Evolutionary conservation across 2,329 filamentous ascomycete species (phyloP), one percentile per base, ranked within the genome.

Genomic region (Fusarium nygamai): DNA sequence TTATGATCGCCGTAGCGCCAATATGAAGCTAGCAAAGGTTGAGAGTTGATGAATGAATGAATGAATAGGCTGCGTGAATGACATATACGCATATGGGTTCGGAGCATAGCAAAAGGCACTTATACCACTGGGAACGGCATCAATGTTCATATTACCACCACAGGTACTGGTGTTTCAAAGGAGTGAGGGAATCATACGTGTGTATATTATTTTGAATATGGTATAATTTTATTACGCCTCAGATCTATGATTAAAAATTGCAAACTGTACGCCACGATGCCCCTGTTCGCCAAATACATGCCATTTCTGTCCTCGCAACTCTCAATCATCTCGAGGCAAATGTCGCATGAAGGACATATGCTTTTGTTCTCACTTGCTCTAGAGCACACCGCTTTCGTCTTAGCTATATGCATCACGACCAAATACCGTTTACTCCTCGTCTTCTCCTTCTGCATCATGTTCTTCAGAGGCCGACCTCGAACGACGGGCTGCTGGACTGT

Each of bases 381-480:
- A 8, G 29, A 56, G 38, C 65, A 47, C 41, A 36, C 78, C 71
- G 19, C 78, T 75, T 24, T 86, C 84, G 34, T 85, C 85, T n/a
- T 87, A 85, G 9, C 82, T 85, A 50, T 87, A 85, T 9, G 81
- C 85, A 59, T 86, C 84, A 31, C 78, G 75, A 13, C 44, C 34
- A 38, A 31, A 31, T 20, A 47, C 24, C 61, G 43, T 41, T 33
- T 81, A 79, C 22, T 81, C 78, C 17, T 87, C 85, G 38, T 86
- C 86, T 24, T 88, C 86, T 6, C 83, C 86, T 56, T 88, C 86
- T 8, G 82, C 85, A 61, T 87, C 85, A 43, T 79, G 77, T 39
- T 83, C 81, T 51, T 81, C 81, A 12, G 73, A 83, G 62, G 73
- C 76, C 41, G 76, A 83, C 58, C 75, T 77, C 50, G 73, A 73